These are phyloP conservation scores for Plasmodium ovale DNA, from an alignment of 169 alveolate species.

Conservation along the genomic window DNA sequence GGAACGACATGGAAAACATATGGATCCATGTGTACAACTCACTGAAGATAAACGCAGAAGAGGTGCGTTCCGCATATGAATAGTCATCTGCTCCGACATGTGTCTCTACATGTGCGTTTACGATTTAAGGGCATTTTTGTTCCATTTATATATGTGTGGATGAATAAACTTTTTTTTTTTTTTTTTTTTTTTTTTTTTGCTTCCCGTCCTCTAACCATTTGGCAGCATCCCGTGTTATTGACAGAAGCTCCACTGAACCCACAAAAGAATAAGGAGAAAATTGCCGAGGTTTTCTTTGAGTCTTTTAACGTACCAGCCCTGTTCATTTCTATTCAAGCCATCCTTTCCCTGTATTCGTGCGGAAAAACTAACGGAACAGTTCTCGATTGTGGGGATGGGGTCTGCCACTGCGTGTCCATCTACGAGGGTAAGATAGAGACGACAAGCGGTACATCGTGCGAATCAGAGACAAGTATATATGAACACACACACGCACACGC, in stretches of 20 bases:
- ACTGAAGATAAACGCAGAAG: conserved; percentile 79
- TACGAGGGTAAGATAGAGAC: conserved; percentile 78
- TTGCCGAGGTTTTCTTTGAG: conserved; percentile 86
- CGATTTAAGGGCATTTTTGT: neutral
- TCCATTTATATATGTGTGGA: too few species aligned
- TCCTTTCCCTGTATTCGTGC: conserved; percentile 85
- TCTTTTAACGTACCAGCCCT: conserved; percentile 85
- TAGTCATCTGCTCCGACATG: conserved; percentile 40
- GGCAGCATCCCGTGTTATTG: conserved; percentile 78
- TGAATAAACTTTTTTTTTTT: conserved; percentile 16
- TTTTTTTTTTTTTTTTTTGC: conserved; percentile 2
- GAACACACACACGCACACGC: neutral
- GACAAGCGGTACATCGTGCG: too few species aligned
- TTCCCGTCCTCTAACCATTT: too few species aligned
- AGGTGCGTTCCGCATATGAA: conserved; percentile 50
- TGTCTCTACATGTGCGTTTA: conserved; percentile 52
- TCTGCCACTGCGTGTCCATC: conserved; percentile 87
- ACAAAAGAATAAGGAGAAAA: conserved; percentile 80
- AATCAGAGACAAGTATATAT: too few species aligned
- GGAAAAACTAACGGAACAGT: conserved; percentile 89
- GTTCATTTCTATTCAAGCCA: conserved; percentile 83
- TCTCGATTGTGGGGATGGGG: conserved; percentile 87
- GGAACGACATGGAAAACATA: conserved; percentile 86
- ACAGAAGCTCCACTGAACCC: conserved; percentile 84
- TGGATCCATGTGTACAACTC: conserved; percentile 84